Conservation (phyloP, 495 filamentous ascomycete genomes). For the Penicillium argentinense region DNA sequence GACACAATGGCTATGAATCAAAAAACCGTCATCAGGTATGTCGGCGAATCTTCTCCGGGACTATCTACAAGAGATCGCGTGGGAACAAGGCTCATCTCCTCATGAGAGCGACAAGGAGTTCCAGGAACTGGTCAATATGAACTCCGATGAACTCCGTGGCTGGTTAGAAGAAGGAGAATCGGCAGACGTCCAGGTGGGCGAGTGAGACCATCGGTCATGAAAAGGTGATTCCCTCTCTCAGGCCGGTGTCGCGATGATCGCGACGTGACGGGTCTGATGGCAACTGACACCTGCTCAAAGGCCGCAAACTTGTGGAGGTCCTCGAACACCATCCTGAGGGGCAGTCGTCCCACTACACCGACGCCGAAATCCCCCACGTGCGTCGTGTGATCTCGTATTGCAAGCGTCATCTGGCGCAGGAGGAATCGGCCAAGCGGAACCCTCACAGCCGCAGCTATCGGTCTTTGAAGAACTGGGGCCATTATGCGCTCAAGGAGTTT, state of each 20-base stretch:
- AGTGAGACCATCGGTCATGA: conserved; percentile 66
- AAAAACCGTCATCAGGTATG: conserved; percentile 55
- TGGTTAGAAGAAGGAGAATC: conserved; percentile 60
- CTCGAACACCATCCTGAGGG: conserved; percentile 60
- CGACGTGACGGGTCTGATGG: background rate
- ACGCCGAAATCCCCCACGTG: conserved; percentile 63
- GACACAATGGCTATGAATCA: too few species aligned
- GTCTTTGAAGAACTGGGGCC: conserved; percentile 68
- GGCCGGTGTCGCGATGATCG: too few species aligned
- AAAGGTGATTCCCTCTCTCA: too few species aligned
- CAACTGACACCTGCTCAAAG: conserved; percentile 31
- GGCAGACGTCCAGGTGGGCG: conserved; percentile 53
- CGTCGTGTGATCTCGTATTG: conserved; percentile 61
- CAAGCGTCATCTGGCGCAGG: conserved; percentile 67
- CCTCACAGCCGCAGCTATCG: conserved; percentile 56
- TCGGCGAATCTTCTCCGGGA: conserved; percentile 10
- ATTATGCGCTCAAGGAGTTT: conserved; percentile 57
- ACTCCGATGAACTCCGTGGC: conserved; percentile 53
- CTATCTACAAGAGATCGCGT: background rate
- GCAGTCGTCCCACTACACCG: conserved; percentile 51
- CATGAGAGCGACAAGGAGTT: conserved; percentile 54
- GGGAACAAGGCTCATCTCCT: conserved; percentile 6
- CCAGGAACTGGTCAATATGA: conserved; percentile 69
- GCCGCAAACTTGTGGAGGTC: conserved; percentile 64
- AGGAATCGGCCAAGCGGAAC: conserved; percentile 57